Conservation (phyloP, 2,329 filamentous ascomycete genomes). For the Colletotrichum higginsianum region DNA sequence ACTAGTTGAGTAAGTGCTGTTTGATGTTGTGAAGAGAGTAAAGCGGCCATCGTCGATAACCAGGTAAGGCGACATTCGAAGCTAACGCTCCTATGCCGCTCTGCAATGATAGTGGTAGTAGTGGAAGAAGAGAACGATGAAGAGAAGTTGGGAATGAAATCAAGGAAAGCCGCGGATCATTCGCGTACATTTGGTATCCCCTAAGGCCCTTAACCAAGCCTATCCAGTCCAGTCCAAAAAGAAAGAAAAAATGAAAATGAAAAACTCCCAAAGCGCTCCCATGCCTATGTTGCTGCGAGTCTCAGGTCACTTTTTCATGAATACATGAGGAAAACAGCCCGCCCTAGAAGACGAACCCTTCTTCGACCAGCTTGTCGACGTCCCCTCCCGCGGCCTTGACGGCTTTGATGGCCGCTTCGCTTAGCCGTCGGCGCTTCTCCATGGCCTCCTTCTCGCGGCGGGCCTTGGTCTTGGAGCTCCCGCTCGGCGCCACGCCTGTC, state of each 20-base stretch:
- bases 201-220: conserved; percentile 6
- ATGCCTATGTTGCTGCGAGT: conserved; percentile 15
- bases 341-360: conserved; percentile 62
- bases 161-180: conserved; percentile 10
- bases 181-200: conserved; percentile 21
- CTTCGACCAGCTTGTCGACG: conserved; percentile 66
- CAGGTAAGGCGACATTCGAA: neutral
- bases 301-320: neutral
- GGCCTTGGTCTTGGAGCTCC: conserved; percentile 95
- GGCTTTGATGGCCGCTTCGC: conserved; percentile 77
- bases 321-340: neutral
- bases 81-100: conserved; percentile 29
- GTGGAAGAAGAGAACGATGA: neutral
- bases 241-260: neutral
- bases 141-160: conserved; percentile 2
- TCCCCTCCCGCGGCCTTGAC: conserved; percentile 81
- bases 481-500: conserved; percentile 91
- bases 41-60: conserved; percentile 5
- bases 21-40: conserved; percentile 4
- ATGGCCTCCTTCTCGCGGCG: conserved; percentile 88
- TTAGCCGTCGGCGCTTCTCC: conserved; percentile 80
- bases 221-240: conserved; percentile 10
- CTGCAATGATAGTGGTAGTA: conserved; percentile 8
- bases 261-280: conserved; percentile 30
- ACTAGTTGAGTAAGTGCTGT: conserved; percentile 11